A percentile compares a stretch with the other conserved stretches of the same genome.
Conservation (phyloP, 2,329 filamentous ascomycete species). For the Arthroderma sp. region DNA sequence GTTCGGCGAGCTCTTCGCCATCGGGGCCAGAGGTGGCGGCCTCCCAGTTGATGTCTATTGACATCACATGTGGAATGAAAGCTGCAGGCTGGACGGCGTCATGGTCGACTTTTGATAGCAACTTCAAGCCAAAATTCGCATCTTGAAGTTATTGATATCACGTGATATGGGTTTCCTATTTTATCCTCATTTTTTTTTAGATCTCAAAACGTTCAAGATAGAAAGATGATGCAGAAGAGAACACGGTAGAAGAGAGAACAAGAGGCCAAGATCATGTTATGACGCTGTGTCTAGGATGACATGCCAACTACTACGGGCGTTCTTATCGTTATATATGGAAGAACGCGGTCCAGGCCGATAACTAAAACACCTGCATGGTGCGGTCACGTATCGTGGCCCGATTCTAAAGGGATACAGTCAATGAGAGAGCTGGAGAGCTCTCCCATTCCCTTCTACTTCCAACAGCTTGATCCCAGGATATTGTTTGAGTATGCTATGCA, state of each 20-base stretch:
- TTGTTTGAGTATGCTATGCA: background rate
- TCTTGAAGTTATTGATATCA: background rate
- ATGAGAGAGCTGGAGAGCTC: no score
- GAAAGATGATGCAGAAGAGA: no score
- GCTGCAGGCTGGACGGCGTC: background rate
- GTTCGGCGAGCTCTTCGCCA: constrained; percentile 69
- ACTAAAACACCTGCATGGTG: background rate
- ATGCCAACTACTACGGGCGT: background rate
- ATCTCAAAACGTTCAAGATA: no score
- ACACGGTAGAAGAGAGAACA: background rate
- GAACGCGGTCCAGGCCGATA: background rate
- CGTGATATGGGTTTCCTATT: background rate
- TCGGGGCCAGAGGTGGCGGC: constrained; percentile 80
- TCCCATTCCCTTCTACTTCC: background rate
- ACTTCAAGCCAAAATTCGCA: no score
- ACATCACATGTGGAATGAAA: constrained; percentile 52
- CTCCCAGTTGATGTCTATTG: constrained; percentile 95
- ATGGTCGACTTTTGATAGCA: background rate
- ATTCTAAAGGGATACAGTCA: background rate
- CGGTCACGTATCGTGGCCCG: background rate
- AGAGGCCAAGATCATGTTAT: background rate
- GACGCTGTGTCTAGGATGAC: background rate
- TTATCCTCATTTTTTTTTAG: no score
- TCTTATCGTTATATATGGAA: background rate
- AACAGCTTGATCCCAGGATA: background rate